Percentiles rank a stretch among this genome's conserved stretches.
Evolutionary conservation across 768 basidiomycete species (phyloP).

Genomic region (Suillus clintonianus): DNA sequence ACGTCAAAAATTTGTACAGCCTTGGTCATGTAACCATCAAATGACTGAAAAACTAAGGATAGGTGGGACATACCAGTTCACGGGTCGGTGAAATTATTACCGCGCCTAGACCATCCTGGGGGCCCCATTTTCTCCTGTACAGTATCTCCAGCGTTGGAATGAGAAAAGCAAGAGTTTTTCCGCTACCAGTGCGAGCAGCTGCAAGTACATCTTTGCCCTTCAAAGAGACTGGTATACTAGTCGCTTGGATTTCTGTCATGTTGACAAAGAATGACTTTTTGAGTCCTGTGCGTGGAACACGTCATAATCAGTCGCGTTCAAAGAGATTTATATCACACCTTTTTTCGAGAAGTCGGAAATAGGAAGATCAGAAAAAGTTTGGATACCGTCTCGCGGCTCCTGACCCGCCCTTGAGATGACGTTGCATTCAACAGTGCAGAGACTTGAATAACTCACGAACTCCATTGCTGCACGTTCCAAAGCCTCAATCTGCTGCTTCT

Average conservation of each 20-base stretch:
- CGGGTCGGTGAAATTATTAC: constrained; percentile 93
- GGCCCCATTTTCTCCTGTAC: constrained; percentile 69
- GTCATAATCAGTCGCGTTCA: constrained; percentile 1
- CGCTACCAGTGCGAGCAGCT: constrained; percentile 71
- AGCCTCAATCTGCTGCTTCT: constrained; percentile 51
- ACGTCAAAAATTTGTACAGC: constrained; percentile 99
- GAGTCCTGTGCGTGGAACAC: constrained; percentile 53
- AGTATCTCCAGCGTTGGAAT: constrained; percentile 67
- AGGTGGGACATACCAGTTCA: constrained; percentile 66
- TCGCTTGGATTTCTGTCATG: constrained; percentile 80
- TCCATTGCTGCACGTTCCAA: constrained; percentile 50
- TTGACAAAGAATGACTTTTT: constrained; percentile 84
- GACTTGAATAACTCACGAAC: constrained; percentile 43
- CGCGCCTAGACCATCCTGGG: constrained; percentile 78
- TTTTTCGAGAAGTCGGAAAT: constrained; percentile 76
- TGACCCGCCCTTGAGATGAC: constrained; percentile 29
- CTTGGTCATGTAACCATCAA: constrained; percentile 39
- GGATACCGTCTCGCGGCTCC: constrained; percentile 51
- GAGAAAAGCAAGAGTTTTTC: constrained; percentile 75
- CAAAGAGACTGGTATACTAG: constrained; percentile 59
- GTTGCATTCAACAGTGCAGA: background rate
- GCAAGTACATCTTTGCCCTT: constrained; percentile 69
- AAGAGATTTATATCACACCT: constrained; percentile 42
- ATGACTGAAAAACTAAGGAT: background rate
- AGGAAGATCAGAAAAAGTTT: constrained; percentile 70